Conservation (phyloP, 2,329 filamentous ascomycete species). For the Ophiostoma triangulosporum region DNA sequence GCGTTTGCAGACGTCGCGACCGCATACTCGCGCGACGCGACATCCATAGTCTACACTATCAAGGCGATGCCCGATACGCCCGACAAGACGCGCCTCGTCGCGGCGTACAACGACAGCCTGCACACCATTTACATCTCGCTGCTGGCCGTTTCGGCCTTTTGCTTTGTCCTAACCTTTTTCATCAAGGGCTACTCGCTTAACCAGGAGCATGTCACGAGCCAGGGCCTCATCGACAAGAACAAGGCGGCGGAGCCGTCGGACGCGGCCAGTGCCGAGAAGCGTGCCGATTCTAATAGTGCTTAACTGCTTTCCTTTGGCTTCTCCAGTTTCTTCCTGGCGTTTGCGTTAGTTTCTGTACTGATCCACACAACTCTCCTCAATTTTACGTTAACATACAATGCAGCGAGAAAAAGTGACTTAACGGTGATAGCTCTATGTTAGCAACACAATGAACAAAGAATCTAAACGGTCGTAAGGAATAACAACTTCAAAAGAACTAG, state of each 20-base stretch:
- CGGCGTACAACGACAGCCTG: slow-evolving; percentile 37
- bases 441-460: too few relatives aligned
- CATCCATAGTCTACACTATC: slow-evolving; percentile 39
- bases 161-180: slow-evolving; percentile 36
- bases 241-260: slow-evolving; percentile 1
- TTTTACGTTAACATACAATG: too few relatives aligned
- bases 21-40: slow-evolving; percentile 41
- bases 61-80: slow-evolving; percentile 28
- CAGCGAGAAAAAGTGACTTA: too few relatives aligned
- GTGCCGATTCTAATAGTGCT: too few relatives aligned
- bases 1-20: slow-evolving; percentile 17
- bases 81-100: slow-evolving; percentile 24
- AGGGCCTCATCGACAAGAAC: slow-evolving; percentile 27
- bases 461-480: too few relatives aligned
- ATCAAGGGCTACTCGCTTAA: slow-evolving; percentile 37
- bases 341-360: too few relatives aligned
- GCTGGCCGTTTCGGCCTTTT: slow-evolving; percentile 34
- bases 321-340: neutral
- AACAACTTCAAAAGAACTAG: too few relatives aligned
- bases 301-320: neutral
- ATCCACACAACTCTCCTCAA: neutral
- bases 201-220: slow-evolving; percentile 32
- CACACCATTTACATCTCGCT: slow-evolving; percentile 40
- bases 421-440: too few relatives aligned
- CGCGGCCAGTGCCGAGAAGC: neutral